Base-by-base conservation (phyloP, 1,284 basidiomycete genomes). In the Cystobasidium pallidum region DNA sequence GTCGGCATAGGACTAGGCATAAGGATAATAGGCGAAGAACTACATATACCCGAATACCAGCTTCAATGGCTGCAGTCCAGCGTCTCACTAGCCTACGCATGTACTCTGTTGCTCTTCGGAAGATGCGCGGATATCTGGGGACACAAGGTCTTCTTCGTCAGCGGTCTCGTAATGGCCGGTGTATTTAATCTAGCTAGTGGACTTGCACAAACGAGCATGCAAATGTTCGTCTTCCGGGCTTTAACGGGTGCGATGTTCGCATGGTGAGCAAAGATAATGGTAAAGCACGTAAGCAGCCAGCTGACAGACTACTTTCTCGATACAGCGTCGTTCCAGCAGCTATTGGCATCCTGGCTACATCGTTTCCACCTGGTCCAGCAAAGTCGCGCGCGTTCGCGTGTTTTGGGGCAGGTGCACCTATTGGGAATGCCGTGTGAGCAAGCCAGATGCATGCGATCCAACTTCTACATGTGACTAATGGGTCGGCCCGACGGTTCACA, bases 61-160 rank as follows among this genome's bases (percentile, higher is more conserved):
- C 65, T 62, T 51, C 75, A 34, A 57, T 67, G 66, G 66, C 55
- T 67, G 8, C 52, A 55, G 34, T 75, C 75, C 3, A 51, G 66
- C 17, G 75, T 75, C 39, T 65, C 72, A 21, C 66, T 77, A 19
- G 75, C 75, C 2, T 77, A 76, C 34, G 75, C 74, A 4, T 65
- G 68, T 1, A 21, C 91, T 49, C 82, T 91, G 11, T 81, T 92
- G 1, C 82, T 90, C 1, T 86, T 87, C 45, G 90, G 90, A 0
- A 83, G 89, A 51, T 78, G 91, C 3, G 88, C 89, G 3, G 90
- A 91, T 80, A 81, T 91, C 2, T 86, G 88, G 75, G 90, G 90
- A 0, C 83, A 88, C 39, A 90, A 88, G 78, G 82, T 82, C 67
- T 65, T 55, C 43, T 67, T 67, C 52, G 49, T 58, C 21, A 43